Percentiles rank a stretch among this genome's conserved stretches.
Conservation (phyloP, 2,329 filamentous ascomycete genomes). For the Colletotrichum tofieldiae region DNA sequence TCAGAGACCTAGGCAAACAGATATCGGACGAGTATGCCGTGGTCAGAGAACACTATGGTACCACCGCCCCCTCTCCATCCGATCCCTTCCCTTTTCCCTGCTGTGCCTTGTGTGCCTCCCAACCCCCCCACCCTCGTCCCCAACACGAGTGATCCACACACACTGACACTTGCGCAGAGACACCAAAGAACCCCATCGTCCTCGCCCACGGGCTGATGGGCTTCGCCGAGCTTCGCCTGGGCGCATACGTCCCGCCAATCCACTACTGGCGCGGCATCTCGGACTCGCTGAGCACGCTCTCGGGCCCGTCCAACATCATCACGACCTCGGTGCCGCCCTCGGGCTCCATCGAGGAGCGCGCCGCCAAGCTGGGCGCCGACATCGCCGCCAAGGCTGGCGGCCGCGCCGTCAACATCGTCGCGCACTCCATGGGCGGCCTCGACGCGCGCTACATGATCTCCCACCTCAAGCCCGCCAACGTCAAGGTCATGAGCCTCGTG, state of each 20-base stretch:
- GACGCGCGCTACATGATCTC: conserved; percentile 78
- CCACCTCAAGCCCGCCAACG: conserved; percentile 62
- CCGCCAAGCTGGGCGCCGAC: conserved; percentile 68
- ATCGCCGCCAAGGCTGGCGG: conserved; percentile 64
- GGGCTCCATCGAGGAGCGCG: conserved; percentile 73
- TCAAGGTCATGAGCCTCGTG: conserved; percentile 66
- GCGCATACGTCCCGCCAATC: conserved; percentile 67
- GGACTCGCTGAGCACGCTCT: conserved; percentile 68
- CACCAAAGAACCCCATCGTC: conserved; percentile 74
- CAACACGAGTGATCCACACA: conserved; percentile 16
- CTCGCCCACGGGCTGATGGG: conserved; percentile 77
- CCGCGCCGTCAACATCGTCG: conserved; percentile 81
- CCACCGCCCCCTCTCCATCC: conserved; percentile 26
- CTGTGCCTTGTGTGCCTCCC: background rate
- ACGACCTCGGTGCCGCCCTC: conserved; percentile 75
- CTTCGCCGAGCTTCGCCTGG: conserved; percentile 71
- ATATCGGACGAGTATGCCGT: conserved; percentile 65
- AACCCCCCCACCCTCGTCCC: background rate
- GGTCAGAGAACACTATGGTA: conserved; percentile 63
- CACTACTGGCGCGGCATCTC: conserved; percentile 78
- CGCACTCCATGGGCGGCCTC: conserved; percentile 78
- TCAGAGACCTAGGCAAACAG: conserved; percentile 57
- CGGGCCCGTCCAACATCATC: conserved; percentile 69
- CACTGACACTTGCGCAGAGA: conserved; percentile 55
- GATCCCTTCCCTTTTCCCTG: conserved; percentile 6